A percentile compares a stretch with the other conserved stretches of the same genome.
phyloP scores from a whole-genome alignment of 352 stramenopile genomes.

The Aphanomyces cochlioides region DNA sequence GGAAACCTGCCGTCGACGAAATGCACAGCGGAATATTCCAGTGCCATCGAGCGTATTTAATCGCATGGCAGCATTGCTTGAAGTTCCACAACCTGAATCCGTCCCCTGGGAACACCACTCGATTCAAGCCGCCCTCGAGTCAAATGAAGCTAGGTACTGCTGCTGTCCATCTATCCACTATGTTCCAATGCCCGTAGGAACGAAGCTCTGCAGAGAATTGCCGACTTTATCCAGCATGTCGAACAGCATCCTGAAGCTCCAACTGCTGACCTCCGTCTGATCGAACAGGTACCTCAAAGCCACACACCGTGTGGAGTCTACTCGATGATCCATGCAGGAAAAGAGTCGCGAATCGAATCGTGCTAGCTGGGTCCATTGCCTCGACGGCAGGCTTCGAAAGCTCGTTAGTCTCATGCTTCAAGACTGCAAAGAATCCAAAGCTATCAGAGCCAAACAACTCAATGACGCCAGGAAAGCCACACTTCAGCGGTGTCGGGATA shows the following conservation, averaged over 20 bases:
- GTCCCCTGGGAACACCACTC: constrained; percentile 12
- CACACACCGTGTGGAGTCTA: not conserved
- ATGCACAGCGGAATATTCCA: not conserved
- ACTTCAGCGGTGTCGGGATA: not conserved
- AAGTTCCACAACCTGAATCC: constrained; percentile 1
- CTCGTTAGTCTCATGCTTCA: not conserved
- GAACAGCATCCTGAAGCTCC: constrained; percentile 8
- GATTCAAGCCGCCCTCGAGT: constrained; percentile 8
- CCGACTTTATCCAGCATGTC: not conserved
- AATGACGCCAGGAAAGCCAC: not conserved
- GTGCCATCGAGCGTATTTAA: constrained; percentile 14
- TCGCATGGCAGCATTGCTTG: constrained; percentile 14
- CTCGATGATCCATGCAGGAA: not conserved
- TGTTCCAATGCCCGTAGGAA: not conserved
- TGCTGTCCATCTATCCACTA: not conserved
- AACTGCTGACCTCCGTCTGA: not conserved
- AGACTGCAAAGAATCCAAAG: not conserved
- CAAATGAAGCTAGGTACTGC: not conserved
- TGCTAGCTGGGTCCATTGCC: not conserved
- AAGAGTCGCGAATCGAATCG: constrained; percentile 7
- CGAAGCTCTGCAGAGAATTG: not conserved
- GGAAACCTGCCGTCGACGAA: constrained; percentile 11
- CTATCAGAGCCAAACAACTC: not conserved
- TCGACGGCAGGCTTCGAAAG: constrained; percentile 3
- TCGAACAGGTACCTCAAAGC: not conserved